Percentiles rank a stretch among this genome's conserved stretches.
Evolutionary conservation across 371 early-diverging fungal species (phyloP).

Genomic region (Mortierella sp.): DNA sequence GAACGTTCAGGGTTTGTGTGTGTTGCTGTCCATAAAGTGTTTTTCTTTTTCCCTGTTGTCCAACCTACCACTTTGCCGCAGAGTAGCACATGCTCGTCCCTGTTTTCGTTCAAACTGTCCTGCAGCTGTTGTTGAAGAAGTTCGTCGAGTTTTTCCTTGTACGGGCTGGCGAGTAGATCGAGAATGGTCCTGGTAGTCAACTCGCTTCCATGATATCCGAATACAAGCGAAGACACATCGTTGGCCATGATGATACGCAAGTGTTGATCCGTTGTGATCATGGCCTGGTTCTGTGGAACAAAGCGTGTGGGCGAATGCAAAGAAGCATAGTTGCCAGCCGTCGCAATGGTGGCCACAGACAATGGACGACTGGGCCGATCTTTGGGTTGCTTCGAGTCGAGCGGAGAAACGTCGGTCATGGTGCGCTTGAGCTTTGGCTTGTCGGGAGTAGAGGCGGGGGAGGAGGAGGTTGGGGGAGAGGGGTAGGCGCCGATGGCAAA

Average conservation of each 20-base stretch:
- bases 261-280: slow-evolving; percentile 69
- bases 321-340: slow-evolving; percentile 32
- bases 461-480: slow-evolving; percentile 35
- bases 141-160: slow-evolving; percentile 60
- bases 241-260: slow-evolving; percentile 70
- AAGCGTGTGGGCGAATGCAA: slow-evolving; percentile 71
- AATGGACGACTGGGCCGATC: slow-evolving; percentile 33
- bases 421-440: slow-evolving; percentile 46
- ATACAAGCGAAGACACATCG: slow-evolving; percentile 63
- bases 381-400: slow-evolving; percentile 20
- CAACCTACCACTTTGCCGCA: slow-evolving; percentile 74
- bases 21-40: no score
- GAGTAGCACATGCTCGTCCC: slow-evolving; percentile 61
- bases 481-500: slow-evolving; percentile 56
- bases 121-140: slow-evolving; percentile 56
- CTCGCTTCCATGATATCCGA: slow-evolving; percentile 61
- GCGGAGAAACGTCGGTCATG: slow-evolving; percentile 44
- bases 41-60: background rate
- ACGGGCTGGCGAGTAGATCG: slow-evolving; percentile 67
- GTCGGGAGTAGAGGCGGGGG: slow-evolving; percentile 13
- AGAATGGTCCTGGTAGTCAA: slow-evolving; percentile 64
- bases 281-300: slow-evolving; percentile 71
- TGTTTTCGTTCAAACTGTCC: slow-evolving; percentile 27
- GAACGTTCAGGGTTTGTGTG: no score
- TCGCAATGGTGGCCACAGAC: slow-evolving; percentile 41